Evolutionary conservation across 371 early-diverging fungal species (phyloP), one percentile per base, ranked within the genome.

Genomic region (Mucor irregularis): DNA sequence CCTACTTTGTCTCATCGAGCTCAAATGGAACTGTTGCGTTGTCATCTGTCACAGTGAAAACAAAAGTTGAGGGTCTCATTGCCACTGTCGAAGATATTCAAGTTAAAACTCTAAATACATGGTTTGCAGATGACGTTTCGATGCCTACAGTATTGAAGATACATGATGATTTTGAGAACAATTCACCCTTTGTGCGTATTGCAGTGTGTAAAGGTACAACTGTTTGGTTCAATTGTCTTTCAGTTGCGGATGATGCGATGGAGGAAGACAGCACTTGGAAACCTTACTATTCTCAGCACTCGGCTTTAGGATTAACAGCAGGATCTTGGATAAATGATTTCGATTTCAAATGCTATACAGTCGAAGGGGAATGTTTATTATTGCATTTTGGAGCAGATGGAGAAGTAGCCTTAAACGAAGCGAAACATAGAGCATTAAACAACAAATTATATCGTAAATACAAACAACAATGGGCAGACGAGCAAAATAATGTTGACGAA

Each of bases 401-500:
- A 6, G 11, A 13, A 2, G n/a, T 64, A 6, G 30, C 37, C n/a
- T 28, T 45, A 2, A 37, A 58, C 16, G 44, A 39, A 11, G 3
- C 16, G 7, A 40, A 16, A 4, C 43, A 46, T 22, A 25, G 24
- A 11, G 10, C 25, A 7, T 16, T 53, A 3, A 64, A 54, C 17
- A 24, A 24, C 16, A 49, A 35, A 19, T 30, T 66, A 6, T 10
- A 58, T 3, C 58, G 53, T 25, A 61, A 45, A 29, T 66, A 61
- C 13, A 58, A 45, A 11, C 57, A 54, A 17, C 66, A 66, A 13
- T 66, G 61, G 57, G 54, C 55, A 50, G 69, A 69, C 29, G 61
- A 58, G 26, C 61, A 69, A 13, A 25, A 39, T 10, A 60, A 58
- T 22, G 55, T 38, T 1, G 68, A 63, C 21, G 65, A 65, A 0